Base-by-base conservation (phyloP, 257 asterid species). In the Scutellaria galericulata region DNA sequence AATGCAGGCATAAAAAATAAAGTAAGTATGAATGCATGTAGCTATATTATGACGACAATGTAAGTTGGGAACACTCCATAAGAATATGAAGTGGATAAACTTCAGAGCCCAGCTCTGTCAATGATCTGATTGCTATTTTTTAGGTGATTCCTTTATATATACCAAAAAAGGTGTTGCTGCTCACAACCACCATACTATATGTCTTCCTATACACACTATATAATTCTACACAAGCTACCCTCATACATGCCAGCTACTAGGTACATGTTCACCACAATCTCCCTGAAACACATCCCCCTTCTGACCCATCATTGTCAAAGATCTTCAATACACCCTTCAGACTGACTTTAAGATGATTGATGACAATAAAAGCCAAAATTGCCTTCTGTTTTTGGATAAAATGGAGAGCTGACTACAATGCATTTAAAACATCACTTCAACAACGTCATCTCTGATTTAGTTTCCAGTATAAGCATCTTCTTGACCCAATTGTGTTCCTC, bases 251-350 rank as follows among this genome's bases (percentile, higher is more conserved):
- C 37, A 4, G 37, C 37, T 31, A 31, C 37, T 31, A 31, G 37
- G 37, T 27, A 27, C 35, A 46, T 5, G 15, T 5, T 56, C 60
- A 58, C 54, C 27, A 5, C n/a, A 14, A 13, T 66, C 6, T 27
- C 65, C 65, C 65, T 3, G 22, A 7, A 22, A 9, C 7, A 54
- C 61, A 20, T 54, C 61, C 39, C 61, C 61, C 24, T 54, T 54
- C 39, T 9, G 6, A 54, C 10, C 58, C 58, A 53, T 12, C 8
- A 14, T 18, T 15, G 12, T 18, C 58, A 15, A 53, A 7, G 35
- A 53, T 53, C 31, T 53, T 53, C 7, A 54, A 54, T 22, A 54
- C 10, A 54, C n/a, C 60, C 39, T 18, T 46, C 27, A 47, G 59
- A 65, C 42, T 5, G 20, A 31, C 56, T 20, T 7, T 31, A 66